Evolutionary conservation across 169 alveolate species (phyloP).

Genomic region (Plasmodium adleri): DNA sequence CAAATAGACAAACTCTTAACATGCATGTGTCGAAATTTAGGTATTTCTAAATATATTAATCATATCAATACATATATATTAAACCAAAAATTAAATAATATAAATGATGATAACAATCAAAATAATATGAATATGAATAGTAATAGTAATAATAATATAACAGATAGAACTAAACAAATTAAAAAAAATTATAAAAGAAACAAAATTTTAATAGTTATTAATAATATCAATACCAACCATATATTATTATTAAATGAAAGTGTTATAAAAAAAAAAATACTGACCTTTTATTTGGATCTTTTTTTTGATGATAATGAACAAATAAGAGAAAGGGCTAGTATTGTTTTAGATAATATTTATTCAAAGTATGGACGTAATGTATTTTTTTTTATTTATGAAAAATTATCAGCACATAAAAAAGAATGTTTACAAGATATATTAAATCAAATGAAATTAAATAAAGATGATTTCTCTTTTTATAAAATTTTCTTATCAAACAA

Average conservation of each 20-base stretch:
- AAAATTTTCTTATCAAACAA: conserved; percentile 24
- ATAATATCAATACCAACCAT: conserved; percentile 46
- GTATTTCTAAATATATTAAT: conserved; percentile 57
- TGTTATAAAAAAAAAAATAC: conserved; percentile 52
- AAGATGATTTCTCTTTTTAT: conserved; percentile 53
- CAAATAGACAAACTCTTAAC: conserved; percentile 50
- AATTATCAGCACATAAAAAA: conserved; percentile 64
- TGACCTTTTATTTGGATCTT: conserved; percentile 49
- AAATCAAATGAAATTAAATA: conserved; percentile 60
- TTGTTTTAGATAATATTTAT: conserved; percentile 59
- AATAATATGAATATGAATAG: too few species aligned
- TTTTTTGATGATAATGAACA: conserved; percentile 66
- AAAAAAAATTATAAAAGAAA: conserved; percentile 39
- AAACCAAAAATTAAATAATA: conserved; percentile 27
- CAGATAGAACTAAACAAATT: too few species aligned
- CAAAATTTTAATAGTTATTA: conserved; percentile 46
- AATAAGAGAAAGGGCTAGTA: conserved; percentile 54
- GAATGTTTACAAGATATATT: conserved; percentile 70
- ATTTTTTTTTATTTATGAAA: conserved; percentile 55
- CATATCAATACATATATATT: conserved; percentile 53
- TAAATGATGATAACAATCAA: background rate
- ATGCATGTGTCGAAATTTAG: conserved; percentile 56
- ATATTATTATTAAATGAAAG: conserved; percentile 62
- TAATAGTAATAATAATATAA: background rate
- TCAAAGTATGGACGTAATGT: conserved; percentile 36